Percentiles rank a stretch among this genome's conserved stretches.
Evolutionary conservation across 225 moss, liverwort and hornwort species (phyloP).

Genomic region (Rhytidiadelphus loreus): DNA sequence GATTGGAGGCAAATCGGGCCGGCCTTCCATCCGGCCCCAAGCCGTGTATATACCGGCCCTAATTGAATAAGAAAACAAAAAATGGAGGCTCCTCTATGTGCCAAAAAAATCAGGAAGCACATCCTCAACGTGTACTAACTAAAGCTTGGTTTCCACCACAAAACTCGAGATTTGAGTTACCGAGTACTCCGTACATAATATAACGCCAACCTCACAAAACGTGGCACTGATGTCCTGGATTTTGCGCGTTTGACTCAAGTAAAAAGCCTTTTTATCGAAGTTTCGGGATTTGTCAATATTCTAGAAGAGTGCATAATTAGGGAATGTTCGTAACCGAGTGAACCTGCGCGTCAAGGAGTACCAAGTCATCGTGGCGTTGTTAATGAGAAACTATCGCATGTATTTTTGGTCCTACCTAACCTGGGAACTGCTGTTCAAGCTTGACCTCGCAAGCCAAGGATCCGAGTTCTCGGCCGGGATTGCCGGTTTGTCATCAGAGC

Average conservation of each 20-base stretch:
- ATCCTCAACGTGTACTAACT: not conserved
- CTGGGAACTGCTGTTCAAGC: not conserved
- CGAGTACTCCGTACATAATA: not conserved
- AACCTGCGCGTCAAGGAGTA: not conserved
- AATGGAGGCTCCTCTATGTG: not conserved
- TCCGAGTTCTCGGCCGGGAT: not conserved
- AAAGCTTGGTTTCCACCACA: not conserved
- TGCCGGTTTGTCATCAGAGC: not conserved
- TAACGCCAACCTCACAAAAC: not conserved
- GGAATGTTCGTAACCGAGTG: not conserved
- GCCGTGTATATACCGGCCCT: too few species aligned
- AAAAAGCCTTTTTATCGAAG: not conserved
- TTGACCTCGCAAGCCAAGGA: not conserved
- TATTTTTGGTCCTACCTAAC: not conserved
- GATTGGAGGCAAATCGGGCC: too few species aligned
- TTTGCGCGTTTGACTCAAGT: not conserved
- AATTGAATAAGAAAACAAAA: not conserved
- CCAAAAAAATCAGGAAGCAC: too few species aligned
- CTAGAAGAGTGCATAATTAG: not conserved
- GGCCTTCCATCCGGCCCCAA: too few species aligned
- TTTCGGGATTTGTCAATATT: too few species aligned
- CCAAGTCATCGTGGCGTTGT: not conserved
- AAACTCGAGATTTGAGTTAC: not conserved
- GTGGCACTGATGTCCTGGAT: not conserved
- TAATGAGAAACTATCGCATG: not conserved